Conservation (phyloP, 2,329 filamentous ascomycete species). For the Ceratocystis variospora region DNA sequence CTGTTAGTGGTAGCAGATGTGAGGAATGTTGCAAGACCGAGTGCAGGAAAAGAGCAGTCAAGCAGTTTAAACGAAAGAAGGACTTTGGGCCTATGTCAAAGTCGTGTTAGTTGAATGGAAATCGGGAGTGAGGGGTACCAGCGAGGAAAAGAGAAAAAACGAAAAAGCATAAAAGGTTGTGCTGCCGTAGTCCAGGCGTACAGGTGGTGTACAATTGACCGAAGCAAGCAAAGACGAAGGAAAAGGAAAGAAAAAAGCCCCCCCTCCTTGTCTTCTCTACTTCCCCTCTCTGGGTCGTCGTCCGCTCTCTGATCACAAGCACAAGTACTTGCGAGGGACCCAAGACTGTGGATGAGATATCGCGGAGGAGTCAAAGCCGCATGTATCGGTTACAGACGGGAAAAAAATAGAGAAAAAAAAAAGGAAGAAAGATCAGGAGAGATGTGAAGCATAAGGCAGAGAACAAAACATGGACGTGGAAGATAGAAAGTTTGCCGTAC, state of each 20-base stretch:
- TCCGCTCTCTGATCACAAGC: background rate
- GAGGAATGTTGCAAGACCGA: background rate
- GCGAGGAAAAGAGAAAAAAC: background rate
- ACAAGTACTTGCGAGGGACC: background rate
- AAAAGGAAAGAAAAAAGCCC: background rate
- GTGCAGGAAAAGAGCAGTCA: background rate
- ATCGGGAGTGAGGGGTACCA: background rate
- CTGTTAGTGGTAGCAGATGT: background rate
- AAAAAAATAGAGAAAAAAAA: background rate
- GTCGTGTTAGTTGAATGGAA: background rate
- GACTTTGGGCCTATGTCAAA: background rate
- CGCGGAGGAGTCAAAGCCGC: background rate
- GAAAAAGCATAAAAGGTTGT: background rate
- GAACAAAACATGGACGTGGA: background rate
- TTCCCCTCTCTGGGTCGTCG: background rate
- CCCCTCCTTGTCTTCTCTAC: background rate
- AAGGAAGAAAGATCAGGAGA: too few relatives aligned
- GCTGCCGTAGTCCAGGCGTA: background rate
- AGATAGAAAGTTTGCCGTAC: background rate
- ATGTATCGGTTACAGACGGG: background rate
- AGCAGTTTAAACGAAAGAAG: background rate
- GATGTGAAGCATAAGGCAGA: background rate
- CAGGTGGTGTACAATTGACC: background rate
- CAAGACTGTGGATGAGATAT: background rate
- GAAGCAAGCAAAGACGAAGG: too few relatives aligned